A percentile compares a stretch with the other conserved stretches of the same genome.
Conservation (phyloP, 805 yeast species). For the Teunomyces gatunensis region DNA sequence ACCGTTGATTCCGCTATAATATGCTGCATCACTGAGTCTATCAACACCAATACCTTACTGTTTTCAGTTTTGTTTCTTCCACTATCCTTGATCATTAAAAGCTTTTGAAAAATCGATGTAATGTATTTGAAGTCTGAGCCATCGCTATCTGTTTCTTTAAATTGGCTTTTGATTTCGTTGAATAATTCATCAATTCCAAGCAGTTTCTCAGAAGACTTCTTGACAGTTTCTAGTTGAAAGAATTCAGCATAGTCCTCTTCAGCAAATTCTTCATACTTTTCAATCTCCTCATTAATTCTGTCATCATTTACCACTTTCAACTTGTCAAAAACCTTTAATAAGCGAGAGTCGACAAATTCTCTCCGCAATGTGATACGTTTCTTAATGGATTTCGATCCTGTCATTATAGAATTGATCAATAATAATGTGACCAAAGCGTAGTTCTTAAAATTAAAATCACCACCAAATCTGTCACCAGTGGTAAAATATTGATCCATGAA, state of each 20-base stretch:
- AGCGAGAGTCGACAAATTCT: constrained; percentile 35
- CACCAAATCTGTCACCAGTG: constrained; percentile 9
- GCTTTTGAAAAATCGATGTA: constrained; percentile 25
- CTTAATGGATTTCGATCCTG: constrained; percentile 24
- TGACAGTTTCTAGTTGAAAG: constrained; percentile 8
- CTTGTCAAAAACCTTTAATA: constrained; percentile 35
- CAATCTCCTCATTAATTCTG: constrained; percentile 35
- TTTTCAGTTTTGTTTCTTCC: constrained; percentile 23
- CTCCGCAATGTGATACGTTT: constrained; percentile 30
- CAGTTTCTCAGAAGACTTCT: constrained; percentile 6
- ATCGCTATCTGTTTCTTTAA: constrained; percentile 4
- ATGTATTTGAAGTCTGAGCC: constrained; percentile 8
- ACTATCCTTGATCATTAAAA: constrained; percentile 24
- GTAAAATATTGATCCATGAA: constrained; percentile 31
- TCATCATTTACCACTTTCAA: constrained; percentile 27
- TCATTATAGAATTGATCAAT: constrained; percentile 32
- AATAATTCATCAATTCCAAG: constrained; percentile 11
- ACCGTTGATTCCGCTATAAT: constrained; percentile 24
- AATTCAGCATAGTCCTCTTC: constrained; percentile 38
- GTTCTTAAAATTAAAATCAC: constrained; percentile 24
- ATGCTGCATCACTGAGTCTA: constrained; percentile 33
- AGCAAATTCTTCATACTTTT: constrained; percentile 36
- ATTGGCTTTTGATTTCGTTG: constrained; percentile 11
- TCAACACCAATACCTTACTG: constrained; percentile 22
- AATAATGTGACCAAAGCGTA: constrained; percentile 37